Base-by-base conservation (phyloP, 805 yeast species). In the Ogataea populi-albae region DNA sequence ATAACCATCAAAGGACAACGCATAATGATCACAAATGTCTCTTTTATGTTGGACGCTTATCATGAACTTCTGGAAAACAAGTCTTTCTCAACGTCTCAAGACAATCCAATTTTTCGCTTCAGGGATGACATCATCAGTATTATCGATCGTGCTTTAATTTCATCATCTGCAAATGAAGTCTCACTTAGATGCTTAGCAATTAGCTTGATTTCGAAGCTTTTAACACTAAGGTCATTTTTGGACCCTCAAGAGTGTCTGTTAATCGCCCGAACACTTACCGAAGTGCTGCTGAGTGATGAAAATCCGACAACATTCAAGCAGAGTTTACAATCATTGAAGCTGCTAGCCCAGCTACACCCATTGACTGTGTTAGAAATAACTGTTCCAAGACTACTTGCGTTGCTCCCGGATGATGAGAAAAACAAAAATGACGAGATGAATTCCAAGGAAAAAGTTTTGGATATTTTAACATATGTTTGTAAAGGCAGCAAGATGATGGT, bases 111-210 rank as follows among this genome's bases (percentile, higher is more conserved):
- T 34, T 46, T 58, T 11, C 46, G 55, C 6, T 73, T 63, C 55
- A 79, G 83, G 43, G 95, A 88, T 49, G 78, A 78, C 25, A 64
- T 89, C 11, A 60, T 88, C 20, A 75, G 79, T 35, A 64, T 81
- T 27, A 57, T 86, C 46, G 78, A 88, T n/a, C 80, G 76, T 50
- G 70, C 86, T 4, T 65, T 89, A 32, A 74, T 81, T 54, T 71
- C 82, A 0, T 71, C 85, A 0, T 77, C 95, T 0, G 71, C 69
- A 22, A 62, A 75, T 20, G 96, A 86, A 49, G 79, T 79, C 8
- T 75, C 88, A 1, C 66, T 87, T 38, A 71, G 87, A 49, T 69
- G 82, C 18, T 62, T 81, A 26, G 75, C 93, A 1, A 64, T 84
- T 19, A 75, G 75, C 35, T 85, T 83, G 29, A 67, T 87, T 33